These are phyloP conservation scores for Backusella macrospora DNA, from an alignment of 192 early-diverging fungal species.

Conservation along the genomic window DNA sequence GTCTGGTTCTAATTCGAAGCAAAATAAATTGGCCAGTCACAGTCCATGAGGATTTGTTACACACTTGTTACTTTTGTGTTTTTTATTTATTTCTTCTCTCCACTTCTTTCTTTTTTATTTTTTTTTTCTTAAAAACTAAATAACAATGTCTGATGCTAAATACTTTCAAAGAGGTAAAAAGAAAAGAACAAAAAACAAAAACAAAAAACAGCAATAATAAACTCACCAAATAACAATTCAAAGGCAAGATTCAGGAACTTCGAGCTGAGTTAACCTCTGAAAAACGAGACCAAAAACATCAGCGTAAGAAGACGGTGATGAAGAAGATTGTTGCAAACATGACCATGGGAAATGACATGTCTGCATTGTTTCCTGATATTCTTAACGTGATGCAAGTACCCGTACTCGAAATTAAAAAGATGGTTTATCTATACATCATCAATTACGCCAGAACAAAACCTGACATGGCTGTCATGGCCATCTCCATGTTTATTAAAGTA, in stretches of 20 bases:
- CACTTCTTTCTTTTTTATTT: too few relatives aligned
- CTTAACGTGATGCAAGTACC: slow-evolving; percentile 91
- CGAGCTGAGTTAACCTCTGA: slow-evolving; percentile 84
- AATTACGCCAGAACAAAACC: slow-evolving; percentile 94
- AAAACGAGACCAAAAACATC: slow-evolving; percentile 79
- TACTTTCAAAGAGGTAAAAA: slow-evolving; percentile 59
- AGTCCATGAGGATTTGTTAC: too few relatives aligned
- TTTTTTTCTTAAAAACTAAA: not conserved
- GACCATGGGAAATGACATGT: slow-evolving; percentile 99
- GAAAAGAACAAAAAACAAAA: not conserved
- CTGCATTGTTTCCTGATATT: slow-evolving; percentile 89
- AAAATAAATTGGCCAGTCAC: too few relatives aligned
- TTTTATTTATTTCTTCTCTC: too few relatives aligned
- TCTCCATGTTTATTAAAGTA: slow-evolving; percentile 87
- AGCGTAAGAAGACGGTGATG: slow-evolving; percentile 64
- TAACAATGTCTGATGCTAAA: slow-evolving; percentile 57
- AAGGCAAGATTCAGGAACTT: slow-evolving; percentile 89
- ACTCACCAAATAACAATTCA: not conserved
- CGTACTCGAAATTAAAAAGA: slow-evolving; percentile 83
- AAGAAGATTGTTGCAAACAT: slow-evolving; percentile 98
- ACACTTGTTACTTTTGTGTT: too few relatives aligned
- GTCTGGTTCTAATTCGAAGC: too few relatives aligned
- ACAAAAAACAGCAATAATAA: not conserved
- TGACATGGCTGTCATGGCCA: slow-evolving; percentile 91
- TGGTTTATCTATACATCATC: slow-evolving; percentile 96